A percentile compares a stretch with the other conserved stretches of the same genome.
Evolutionary conservation across 1,284 basidiomycete genomes (phyloP).

Genomic region (Porogramme epimiltina): DNA sequence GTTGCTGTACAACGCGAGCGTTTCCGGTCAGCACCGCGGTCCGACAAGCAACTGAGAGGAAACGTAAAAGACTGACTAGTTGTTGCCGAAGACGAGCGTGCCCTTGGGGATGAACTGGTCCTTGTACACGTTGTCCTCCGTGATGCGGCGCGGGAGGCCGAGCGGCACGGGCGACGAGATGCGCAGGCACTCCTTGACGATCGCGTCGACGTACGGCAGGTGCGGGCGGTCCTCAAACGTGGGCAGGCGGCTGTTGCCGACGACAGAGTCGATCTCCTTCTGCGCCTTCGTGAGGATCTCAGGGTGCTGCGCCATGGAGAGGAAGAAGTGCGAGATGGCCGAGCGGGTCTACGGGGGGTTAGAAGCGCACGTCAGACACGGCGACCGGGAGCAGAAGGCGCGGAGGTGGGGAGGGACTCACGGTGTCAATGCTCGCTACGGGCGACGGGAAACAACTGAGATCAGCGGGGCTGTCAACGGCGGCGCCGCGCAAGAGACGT

Average conservation of each 20-base stretch:
- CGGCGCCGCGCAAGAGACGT: too few relatives aligned
- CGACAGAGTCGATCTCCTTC: constrained; percentile 45
- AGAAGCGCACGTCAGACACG: not conserved
- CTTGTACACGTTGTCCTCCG: constrained; percentile 39
- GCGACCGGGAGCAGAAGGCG: not conserved
- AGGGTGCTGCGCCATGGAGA: constrained; percentile 47
- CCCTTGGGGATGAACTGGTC: constrained; percentile 37
- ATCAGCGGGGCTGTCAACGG: too few relatives aligned
- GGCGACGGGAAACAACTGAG: too few relatives aligned
- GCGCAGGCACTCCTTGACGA: constrained; percentile 45
- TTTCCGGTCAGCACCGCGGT: not conserved
- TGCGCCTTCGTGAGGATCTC: constrained; percentile 44
- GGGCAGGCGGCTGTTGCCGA: constrained; percentile 43
- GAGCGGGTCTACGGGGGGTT: constrained; percentile 37
- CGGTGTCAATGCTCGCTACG: constrained; percentile 59
- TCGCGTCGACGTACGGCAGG: constrained; percentile 48
- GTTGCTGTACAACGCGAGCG: constrained; percentile 18
- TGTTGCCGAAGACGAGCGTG: constrained; percentile 38
- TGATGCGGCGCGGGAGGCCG: constrained; percentile 35
- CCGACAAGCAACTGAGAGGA: not conserved
- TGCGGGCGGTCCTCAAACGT: constrained; percentile 42
- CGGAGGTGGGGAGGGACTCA: constrained; percentile 30
- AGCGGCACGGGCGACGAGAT: constrained; percentile 24
- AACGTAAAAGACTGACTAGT: constrained; percentile 29
- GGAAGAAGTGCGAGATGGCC: constrained; percentile 40